Base-by-base conservation (phyloP, 2,329 filamentous ascomycete genomes). In the Cercospora zeina region DNA sequence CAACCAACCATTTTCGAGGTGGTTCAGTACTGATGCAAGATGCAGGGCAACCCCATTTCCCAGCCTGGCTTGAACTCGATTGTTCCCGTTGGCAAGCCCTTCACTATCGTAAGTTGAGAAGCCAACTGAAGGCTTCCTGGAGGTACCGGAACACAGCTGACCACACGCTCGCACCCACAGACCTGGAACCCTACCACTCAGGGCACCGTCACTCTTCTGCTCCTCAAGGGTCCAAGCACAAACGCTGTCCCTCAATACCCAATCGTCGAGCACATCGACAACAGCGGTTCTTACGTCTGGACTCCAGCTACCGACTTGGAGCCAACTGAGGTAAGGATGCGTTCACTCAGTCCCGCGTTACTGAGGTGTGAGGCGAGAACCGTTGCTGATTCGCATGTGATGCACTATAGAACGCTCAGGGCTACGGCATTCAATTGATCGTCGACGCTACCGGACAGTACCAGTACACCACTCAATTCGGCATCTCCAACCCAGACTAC, bases 391-490 rank as follows among this genome's bases (percentile, higher is more conserved):
- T 7, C 39, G 39, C 39, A 24, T 14, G 13, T 6, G 4, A 21
- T 6, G 39, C 39, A 45, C 7, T 6, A 45, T 24, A 51, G 47
- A 45, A 72, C 64, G 80, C 82, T 64, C 80, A 78, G 68, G 81
- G 79, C 75, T 87, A 87, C 76, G 85, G 85, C 64, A 77, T 88
- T 71, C 79, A 86, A 73, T 75, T 88, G 69, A 83, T 87, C 68
- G 83, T 83, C 67, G 83, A 86, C 70, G 77, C 78, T 54, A 83
- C 79, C 65, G 83, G 85, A 72, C 75, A 82, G 71, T 87, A 84
- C 80, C 85, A 87, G 73, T 85, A 81, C 76, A 82, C 81, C 47
- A 83, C 82, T 62, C 84, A 87, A 74, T 87, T 87, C 77, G 85
- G 85, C 69, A 80, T 88, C 77, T 78, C 76, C 64, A 82, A 81